Evolutionary conservation across 2,329 filamentous ascomycete species (phyloP), one percentile per base, ranked within the genome.

Genomic region (Gaeumannomyces tritici): DNA sequence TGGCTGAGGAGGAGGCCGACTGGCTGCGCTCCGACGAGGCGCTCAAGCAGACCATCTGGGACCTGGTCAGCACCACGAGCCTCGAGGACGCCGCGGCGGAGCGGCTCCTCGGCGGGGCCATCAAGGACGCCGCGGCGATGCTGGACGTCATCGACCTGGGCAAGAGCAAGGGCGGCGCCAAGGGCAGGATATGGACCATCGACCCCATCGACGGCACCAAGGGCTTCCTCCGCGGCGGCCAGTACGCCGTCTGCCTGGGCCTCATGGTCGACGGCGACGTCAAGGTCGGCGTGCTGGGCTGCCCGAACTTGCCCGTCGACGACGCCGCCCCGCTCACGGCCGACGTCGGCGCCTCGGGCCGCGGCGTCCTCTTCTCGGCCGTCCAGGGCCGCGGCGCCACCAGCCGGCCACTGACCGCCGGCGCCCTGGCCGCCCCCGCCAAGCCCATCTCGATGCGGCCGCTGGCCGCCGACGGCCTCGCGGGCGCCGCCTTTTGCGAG

Each of bases 131-230:
- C 59, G 81, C 86, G 62, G 77, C 76, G 54, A 83, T 83, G 81
- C 69, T 84, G 60, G 79, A 84, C 66, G 76, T 87, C 54, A 86
- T 91, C 67, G 88, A 90, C 76, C 75, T 76, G 65, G 88, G 88
- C 55, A 84, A 83, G 72, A 90, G 87, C 75, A 76, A 83, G 63
- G 91, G 91, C 64, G 91, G 91, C 31, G 74, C 77, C 64, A 82
- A 79, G 67, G 92, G 91, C 65, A 83, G 95, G 67, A 91, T 98
- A 74, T 99, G 95, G 95, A 90, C 93, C 55, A 87, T 99, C 63
- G 95, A 99, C 75, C 95, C 95, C 64, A 97, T 99, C 66, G 95
- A 99, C 75, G 95, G 95, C 67, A 99, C 95, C 62, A 96, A 97
- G 79, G 96, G 95, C 33, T 99, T 99, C 79, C 80, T 99, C 64